phyloP scores from a whole-genome alignment of 192 early-diverging fungal species.

The Thamnidium elegans region DNA sequence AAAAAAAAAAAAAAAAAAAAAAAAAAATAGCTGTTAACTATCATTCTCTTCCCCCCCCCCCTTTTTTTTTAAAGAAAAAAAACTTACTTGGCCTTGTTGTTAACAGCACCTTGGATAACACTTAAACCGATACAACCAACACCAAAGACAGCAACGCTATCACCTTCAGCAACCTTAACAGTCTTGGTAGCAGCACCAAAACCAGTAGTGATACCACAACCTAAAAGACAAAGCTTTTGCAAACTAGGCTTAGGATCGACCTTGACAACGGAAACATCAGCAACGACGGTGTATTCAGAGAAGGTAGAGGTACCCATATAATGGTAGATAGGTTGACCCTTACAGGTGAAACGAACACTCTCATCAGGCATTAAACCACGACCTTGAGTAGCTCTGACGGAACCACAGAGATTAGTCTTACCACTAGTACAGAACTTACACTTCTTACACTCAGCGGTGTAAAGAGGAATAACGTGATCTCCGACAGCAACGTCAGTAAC shows the following conservation, averaged over 20 bases:
- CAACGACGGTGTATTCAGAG: constrained; percentile 90
- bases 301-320: constrained; percentile 98
- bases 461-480: constrained; percentile 97
- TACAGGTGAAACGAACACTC: constrained; percentile 88
- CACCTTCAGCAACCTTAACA: constrained; percentile 81
- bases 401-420: constrained; percentile 96
- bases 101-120: constrained; percentile 81
- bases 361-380: constrained; percentile 94
- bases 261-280: constrained; percentile 91
- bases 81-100: constrained; percentile 36
- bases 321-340: constrained; percentile 85
- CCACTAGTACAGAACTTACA: constrained; percentile 98
- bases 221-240: constrained; percentile 87
- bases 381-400: constrained; percentile 89
- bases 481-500: constrained; percentile 87
- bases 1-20: constrained; percentile 20
- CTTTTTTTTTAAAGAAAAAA: background rate
- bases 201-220: constrained; percentile 96
- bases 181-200: constrained; percentile 94
- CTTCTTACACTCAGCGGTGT: constrained; percentile 82
- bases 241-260: constrained; percentile 74
- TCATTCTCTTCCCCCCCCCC: background rate
- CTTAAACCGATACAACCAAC: constrained; percentile 91
- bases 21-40: constrained; percentile 7
- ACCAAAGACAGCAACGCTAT: constrained; percentile 85